phyloP scores from a whole-genome alignment of 495 filamentous ascomycete species.

The Neurospora pannonica region DNA sequence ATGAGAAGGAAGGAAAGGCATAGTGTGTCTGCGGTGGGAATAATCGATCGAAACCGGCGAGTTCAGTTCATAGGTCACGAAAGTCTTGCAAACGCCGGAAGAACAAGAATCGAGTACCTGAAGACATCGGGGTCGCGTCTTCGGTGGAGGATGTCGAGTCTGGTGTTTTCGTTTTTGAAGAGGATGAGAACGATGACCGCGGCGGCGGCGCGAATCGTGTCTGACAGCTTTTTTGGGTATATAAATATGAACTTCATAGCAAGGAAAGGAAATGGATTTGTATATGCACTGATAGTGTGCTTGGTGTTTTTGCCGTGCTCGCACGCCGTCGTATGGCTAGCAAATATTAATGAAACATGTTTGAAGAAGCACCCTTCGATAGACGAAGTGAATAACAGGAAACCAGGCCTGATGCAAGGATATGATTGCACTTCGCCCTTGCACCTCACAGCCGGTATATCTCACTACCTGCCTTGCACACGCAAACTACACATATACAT shows the following conservation, averaged over 20 bases:
- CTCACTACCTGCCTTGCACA: not conserved
- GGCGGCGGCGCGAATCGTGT: not conserved
- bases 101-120: not conserved
- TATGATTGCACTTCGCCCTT: not conserved
- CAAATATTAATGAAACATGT: not conserved
- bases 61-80: not conserved
- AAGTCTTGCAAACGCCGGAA: not conserved
- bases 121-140: not conserved
- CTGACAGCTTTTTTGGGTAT: not conserved
- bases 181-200: not conserved
- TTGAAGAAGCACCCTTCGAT: not conserved
- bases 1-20: slow-evolving; percentile 26
- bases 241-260: not conserved
- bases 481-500: not conserved
- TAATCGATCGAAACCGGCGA: not conserved
- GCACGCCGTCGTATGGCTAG: not conserved
- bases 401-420: not conserved
- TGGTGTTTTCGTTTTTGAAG: not conserved
- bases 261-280: not conserved
- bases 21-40: not conserved
- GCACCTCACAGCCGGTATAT: not conserved
- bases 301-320: not conserved
- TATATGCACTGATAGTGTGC: not conserved
- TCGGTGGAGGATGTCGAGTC: not conserved
- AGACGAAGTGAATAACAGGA: not conserved